Conservation (phyloP, 176 grass and related monocot genomes). For the Typha latifolia region DNA sequence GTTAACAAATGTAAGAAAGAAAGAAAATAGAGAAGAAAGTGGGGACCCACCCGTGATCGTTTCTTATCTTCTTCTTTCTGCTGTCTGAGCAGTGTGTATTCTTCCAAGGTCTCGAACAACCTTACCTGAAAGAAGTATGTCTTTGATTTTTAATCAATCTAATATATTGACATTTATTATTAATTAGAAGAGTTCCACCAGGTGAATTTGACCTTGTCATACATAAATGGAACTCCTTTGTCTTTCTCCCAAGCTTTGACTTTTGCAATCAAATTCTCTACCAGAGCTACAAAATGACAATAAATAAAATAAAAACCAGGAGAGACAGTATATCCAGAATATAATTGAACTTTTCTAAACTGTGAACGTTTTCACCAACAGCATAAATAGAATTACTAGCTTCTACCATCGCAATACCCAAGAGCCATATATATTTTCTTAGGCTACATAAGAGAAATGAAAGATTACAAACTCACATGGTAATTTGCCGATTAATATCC, state of each 20-base stretch:
- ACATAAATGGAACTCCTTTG: slow-evolving; percentile 63
- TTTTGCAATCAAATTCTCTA: slow-evolving; percentile 69
- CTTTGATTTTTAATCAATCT: slow-evolving; percentile 11
- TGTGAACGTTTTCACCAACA: background rate
- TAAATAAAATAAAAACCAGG: background rate
- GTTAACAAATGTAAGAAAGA: background rate
- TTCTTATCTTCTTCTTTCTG: slow-evolving; percentile 72
- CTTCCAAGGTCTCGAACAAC: slow-evolving; percentile 55
- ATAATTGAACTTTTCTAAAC: background rate
- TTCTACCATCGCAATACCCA: too few relatives aligned
- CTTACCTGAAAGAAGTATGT: slow-evolving; percentile 28
- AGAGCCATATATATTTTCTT: background rate
- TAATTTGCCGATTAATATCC: slow-evolving; percentile 69
- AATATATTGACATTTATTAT: background rate
- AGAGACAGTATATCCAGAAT: background rate
- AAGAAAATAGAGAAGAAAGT: background rate
- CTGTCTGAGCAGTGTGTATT: slow-evolving; percentile 48
- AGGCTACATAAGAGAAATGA: slow-evolving; percentile 1
- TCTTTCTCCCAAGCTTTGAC: slow-evolving; percentile 74
- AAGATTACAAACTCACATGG: slow-evolving; percentile 40
- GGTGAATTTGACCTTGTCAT: slow-evolving; percentile 46
- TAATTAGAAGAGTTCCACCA: slow-evolving; percentile 3
- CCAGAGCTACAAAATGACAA: slow-evolving; percentile 45
- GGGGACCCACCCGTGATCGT: slow-evolving; percentile 44
- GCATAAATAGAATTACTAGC: background rate